A percentile compares a stretch with the other conserved stretches of the same genome.
phyloP scores from a whole-genome alignment of 495 filamentous ascomycete species.

The Penicillium coprophilum region DNA sequence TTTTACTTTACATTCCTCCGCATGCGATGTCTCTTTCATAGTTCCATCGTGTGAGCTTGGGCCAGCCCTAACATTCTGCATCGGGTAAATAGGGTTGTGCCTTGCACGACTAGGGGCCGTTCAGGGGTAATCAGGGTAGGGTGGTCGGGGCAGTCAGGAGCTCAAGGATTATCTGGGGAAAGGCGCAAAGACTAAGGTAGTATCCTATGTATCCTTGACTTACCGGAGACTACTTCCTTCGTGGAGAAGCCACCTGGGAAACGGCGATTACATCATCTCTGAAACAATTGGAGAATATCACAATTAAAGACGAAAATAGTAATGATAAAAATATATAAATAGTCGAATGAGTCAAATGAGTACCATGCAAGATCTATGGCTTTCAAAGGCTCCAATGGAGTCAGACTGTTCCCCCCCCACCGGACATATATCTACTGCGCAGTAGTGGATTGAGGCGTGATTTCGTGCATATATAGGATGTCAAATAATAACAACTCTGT shows the following conservation, averaged over 20 bases:
- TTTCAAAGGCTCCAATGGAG: neutral
- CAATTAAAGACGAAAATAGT: neutral
- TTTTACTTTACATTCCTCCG: neutral
- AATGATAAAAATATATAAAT: no score
- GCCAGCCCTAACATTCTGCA: slow-evolving; percentile 26
- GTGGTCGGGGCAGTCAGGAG: neutral
- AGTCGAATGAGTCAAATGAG: neutral
- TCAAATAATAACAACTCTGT: neutral
- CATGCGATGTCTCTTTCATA: slow-evolving; percentile 18
- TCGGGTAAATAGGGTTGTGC: slow-evolving; percentile 31
- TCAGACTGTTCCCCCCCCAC: neutral
- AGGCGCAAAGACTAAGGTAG: neutral
- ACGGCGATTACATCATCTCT: slow-evolving; percentile 1
- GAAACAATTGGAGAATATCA: neutral
- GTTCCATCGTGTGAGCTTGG: slow-evolving; percentile 23
- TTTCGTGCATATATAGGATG: neutral
- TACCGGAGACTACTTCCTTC: neutral
- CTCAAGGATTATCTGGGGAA: slow-evolving; percentile 1
- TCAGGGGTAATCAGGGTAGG: slow-evolving; percentile 9
- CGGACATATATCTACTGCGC: neutral
- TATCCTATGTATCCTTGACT: neutral
- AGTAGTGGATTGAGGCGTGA: neutral
- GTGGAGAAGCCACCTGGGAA: neutral
- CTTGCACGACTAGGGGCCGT: slow-evolving; percentile 8
- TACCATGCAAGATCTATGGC: neutral